Evolutionary conservation across 257 asterid genomes (phyloP).

Genomic region (Fraxinus anomala): DNA sequence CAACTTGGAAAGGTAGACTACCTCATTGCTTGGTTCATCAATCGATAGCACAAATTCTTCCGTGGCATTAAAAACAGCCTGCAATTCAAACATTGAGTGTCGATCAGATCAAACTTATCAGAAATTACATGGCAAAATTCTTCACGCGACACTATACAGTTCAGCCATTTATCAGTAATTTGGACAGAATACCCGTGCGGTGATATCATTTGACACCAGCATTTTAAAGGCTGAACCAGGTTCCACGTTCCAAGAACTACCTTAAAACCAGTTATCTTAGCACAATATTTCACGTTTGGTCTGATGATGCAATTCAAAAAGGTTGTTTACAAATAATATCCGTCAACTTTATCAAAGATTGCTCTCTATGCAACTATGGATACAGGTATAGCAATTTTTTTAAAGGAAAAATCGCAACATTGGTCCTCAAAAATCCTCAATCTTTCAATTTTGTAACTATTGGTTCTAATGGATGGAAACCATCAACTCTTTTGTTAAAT

Average conservation of each 20-base stretch:
- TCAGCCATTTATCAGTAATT: background rate
- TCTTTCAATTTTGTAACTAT: background rate
- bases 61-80: conserved; percentile 77
- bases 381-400: background rate
- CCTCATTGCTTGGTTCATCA: conserved; percentile 73
- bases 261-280: too few species aligned
- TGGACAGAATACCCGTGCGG: background rate
- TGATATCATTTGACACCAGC: background rate
- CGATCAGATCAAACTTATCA: background rate
- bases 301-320: background rate
- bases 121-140: background rate
- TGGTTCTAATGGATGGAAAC: background rate
- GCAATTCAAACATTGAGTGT: conserved; percentile 26
- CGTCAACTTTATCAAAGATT: background rate
- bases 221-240: background rate
- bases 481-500: background rate
- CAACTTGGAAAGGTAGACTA: conserved; percentile 17
- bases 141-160: background rate
- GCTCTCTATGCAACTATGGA: background rate
- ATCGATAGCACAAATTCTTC: conserved; percentile 65
- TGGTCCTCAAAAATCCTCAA: background rate
- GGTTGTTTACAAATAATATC: background rate
- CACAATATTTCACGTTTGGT: background rate
- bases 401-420: background rate
- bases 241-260: background rate